Conservation (phyloP, 805 yeast species). For the Nakazawaea siamensis region DNA sequence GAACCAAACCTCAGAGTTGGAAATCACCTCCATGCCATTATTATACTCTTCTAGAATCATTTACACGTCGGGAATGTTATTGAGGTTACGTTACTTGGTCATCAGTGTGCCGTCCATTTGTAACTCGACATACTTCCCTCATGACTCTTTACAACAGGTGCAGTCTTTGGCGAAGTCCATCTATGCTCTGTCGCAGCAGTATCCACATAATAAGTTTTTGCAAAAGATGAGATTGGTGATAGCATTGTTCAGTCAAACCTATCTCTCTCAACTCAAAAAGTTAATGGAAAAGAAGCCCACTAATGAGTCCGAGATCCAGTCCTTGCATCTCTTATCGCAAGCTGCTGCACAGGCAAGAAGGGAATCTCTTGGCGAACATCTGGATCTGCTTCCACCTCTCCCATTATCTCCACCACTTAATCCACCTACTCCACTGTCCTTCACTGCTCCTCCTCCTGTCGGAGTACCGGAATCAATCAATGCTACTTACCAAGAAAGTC, state of each 20-base stretch:
- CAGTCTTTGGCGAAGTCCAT: conserved; percentile 17
- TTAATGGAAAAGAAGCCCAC: not conserved
- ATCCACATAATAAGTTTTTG: conserved; percentile 40
- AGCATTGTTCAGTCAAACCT: conserved; percentile 53
- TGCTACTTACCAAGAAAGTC: too few species aligned
- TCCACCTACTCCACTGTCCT: not conserved
- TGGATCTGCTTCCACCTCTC: not conserved
- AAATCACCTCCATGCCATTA: conserved; percentile 50
- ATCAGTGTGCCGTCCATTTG: conserved; percentile 39
- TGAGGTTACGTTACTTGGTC: conserved; percentile 48
- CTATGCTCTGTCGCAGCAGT: conserved; percentile 22
- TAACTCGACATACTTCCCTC: conserved; percentile 39
- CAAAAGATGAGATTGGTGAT: conserved; percentile 48
- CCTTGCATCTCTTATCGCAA: conserved; percentile 15
- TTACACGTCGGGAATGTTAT: conserved; percentile 58
- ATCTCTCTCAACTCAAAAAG: conserved; percentile 40
- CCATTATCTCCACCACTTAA: not conserved
- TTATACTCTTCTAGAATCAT: conserved; percentile 48
- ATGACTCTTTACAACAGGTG: conserved; percentile 26
- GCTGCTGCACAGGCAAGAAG: conserved; percentile 19
- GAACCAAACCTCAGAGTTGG: conserved; percentile 31
- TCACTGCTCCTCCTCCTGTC: not conserved
- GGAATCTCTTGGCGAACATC: not conserved
- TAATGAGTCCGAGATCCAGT: not conserved
- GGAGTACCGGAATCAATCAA: too few species aligned